Evolutionary conservation across 345 rosid species (phyloP).

Genomic region (Salix koriyanagi): DNA sequence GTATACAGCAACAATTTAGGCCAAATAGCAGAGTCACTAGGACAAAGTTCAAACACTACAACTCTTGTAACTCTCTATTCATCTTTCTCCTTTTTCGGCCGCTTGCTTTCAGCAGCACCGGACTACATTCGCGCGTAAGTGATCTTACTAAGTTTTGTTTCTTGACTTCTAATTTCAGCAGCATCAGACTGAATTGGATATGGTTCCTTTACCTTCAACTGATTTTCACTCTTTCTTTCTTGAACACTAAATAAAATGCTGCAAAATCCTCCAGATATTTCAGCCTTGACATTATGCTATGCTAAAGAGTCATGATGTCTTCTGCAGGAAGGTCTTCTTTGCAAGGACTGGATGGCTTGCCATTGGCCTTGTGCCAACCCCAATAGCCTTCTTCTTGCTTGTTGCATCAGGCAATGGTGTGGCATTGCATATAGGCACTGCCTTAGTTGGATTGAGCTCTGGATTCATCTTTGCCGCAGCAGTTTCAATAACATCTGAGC

Average conservation of each 20-base stretch:
- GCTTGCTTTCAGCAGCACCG: conserved; percentile 81
- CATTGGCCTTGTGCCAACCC: conserved; percentile 75
- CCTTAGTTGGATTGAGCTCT: conserved; percentile 75
- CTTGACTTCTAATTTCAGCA: not conserved
- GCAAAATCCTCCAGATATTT: not conserved
- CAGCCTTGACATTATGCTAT: not conserved
- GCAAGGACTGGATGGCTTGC: conserved; percentile 95
- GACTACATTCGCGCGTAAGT: conserved; percentile 83
- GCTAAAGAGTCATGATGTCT: not conserved
- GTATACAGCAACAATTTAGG: conserved; percentile 94
- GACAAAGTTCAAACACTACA: conserved; percentile 54
- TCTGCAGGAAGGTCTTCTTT: conserved; percentile 71
- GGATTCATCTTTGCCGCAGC: conserved; percentile 96
- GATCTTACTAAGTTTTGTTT: not conserved
- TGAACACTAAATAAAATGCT: not conserved
- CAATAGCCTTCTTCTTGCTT: conserved; percentile 71
- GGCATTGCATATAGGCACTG: conserved; percentile 58
- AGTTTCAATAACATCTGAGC: conserved; percentile 86
- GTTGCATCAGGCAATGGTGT: conserved; percentile 43
- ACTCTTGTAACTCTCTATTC: conserved; percentile 79
- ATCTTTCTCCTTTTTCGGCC: conserved; percentile 94
- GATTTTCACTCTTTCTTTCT: not conserved
- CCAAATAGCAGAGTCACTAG: conserved; percentile 85
- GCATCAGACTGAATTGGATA: not conserved
- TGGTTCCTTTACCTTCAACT: not conserved